Conservation (phyloP, 225 moss, liverwort and hornwort species). For the Marchantia paleacea region DNA sequence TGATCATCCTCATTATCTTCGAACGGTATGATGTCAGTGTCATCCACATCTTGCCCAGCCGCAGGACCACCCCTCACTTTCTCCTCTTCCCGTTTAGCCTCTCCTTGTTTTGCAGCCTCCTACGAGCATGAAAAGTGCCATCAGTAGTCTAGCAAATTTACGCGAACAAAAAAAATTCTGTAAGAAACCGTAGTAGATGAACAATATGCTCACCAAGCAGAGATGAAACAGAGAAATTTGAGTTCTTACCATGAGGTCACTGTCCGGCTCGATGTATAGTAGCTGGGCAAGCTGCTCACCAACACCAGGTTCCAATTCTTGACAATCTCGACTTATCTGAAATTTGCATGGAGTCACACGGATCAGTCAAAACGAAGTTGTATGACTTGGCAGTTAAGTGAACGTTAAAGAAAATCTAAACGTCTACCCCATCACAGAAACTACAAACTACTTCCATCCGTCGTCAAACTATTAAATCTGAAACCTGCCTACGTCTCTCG, state of each 20-base stretch:
- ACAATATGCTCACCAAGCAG: too few relatives aligned
- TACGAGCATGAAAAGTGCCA: conserved; percentile 7
- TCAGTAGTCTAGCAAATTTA: too few relatives aligned
- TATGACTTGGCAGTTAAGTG: too few relatives aligned
- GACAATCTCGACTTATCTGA: conserved; percentile 99
- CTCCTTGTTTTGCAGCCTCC: conserved; percentile 77
- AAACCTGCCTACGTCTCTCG: neutral
- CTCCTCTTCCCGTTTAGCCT: conserved; percentile 92
- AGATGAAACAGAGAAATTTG: too few relatives aligned
- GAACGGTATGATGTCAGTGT: conserved; percentile 92
- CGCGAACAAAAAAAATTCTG: too few relatives aligned
- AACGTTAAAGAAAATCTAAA: too few relatives aligned
- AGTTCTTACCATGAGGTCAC: conserved; percentile 78
- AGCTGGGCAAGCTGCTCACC: conserved; percentile 89
- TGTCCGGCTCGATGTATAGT: conserved; percentile 90
- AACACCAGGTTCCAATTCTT: conserved; percentile 86
- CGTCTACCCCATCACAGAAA: too few relatives aligned
- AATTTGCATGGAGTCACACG: too few relatives aligned
- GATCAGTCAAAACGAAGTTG: neutral
- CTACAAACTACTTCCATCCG: too few relatives aligned
- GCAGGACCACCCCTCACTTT: conserved; percentile 59
- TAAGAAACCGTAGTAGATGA: too few relatives aligned
- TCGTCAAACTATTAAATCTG: too few relatives aligned
- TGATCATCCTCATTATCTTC: conserved; percentile 98
- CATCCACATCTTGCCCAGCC: conserved; percentile 72